These are phyloP conservation scores for Neoscytalidium dimidiatum DNA, from an alignment of 2,329 filamentous ascomycete genomes.

Conservation along the genomic window DNA sequence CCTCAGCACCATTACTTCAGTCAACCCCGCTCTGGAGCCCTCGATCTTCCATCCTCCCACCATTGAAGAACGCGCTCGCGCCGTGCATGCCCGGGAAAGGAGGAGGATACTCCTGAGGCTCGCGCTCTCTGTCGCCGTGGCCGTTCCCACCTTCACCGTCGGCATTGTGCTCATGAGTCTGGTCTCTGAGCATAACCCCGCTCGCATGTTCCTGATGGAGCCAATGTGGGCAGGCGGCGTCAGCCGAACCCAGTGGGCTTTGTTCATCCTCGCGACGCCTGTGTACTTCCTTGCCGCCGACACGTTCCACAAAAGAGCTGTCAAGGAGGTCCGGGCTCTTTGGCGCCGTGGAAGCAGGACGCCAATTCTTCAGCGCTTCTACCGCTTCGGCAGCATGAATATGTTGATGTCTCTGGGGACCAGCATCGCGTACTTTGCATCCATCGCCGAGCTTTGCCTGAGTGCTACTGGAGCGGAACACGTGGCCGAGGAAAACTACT, in stretches of 20 bases:
- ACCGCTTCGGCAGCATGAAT: slow-evolving; percentile 97
- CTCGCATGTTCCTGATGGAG: slow-evolving; percentile 67
- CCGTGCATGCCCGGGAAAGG: slow-evolving; percentile 71
- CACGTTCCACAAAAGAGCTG: slow-evolving; percentile 75
- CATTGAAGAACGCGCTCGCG: slow-evolving; percentile 76
- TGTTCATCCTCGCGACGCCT: slow-evolving; percentile 80
- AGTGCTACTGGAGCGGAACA: slow-evolving; percentile 45
- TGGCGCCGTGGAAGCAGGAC: slow-evolving; percentile 77
- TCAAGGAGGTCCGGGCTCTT: slow-evolving; percentile 75
- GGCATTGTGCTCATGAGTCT: slow-evolving; percentile 92
- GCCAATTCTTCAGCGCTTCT: slow-evolving; percentile 74
- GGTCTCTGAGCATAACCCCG: slow-evolving; percentile 59
- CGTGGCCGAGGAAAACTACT: slow-evolving; percentile 48
- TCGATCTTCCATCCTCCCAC: slow-evolving; percentile 78
- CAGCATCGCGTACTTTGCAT: slow-evolving; percentile 82
- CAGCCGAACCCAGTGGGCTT: slow-evolving; percentile 73
- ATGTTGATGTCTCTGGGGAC: slow-evolving; percentile 89
- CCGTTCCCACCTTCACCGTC: slow-evolving; percentile 82
- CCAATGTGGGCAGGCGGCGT: slow-evolving; percentile 70
- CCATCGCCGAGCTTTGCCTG: slow-evolving; percentile 72
- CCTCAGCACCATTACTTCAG: slow-evolving; percentile 64
- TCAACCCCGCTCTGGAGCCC: slow-evolving; percentile 66
- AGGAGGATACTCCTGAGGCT: slow-evolving; percentile 69
- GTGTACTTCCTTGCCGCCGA: slow-evolving; percentile 87
- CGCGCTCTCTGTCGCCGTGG: slow-evolving; percentile 66